Evolutionary conservation across 768 basidiomycete genomes (phyloP).

Genomic region (Dentipellis fragilis): DNA sequence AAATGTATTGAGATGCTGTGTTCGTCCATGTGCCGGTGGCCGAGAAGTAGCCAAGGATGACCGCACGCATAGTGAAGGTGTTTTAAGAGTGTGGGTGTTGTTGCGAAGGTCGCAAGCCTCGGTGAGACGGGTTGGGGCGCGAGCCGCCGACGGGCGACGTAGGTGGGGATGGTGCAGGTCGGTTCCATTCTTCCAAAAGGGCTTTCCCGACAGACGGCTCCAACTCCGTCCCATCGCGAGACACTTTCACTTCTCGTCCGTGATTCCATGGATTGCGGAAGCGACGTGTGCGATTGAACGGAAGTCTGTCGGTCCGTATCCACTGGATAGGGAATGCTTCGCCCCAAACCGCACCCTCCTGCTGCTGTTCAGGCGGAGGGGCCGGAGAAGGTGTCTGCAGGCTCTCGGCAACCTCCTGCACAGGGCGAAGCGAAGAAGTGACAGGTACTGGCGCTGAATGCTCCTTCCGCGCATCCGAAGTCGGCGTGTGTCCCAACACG

Average conservation of each 20-base stretch:
- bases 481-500: not conserved
- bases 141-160: constrained; percentile 10
- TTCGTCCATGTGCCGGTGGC: too few species aligned
- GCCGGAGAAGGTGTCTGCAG: not conserved
- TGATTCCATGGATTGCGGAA: constrained; percentile 92
- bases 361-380: not conserved
- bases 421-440: not conserved
- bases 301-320: constrained; percentile 59
- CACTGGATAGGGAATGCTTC: constrained; percentile 77
- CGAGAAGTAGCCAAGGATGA: too few species aligned
- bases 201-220: constrained; percentile 67
- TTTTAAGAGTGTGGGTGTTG: not conserved
- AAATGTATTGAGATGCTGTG: too few species aligned
- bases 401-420: not conserved
- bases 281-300: constrained; percentile 70
- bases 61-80: too few species aligned
- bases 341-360: constrained; percentile 44
- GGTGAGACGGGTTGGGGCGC: not conserved
- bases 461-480: not conserved
- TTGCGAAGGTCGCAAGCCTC: not conserved
- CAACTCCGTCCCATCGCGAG: constrained; percentile 85
- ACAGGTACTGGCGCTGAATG: not conserved
- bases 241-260: constrained; percentile 71
- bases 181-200: constrained; percentile 63
- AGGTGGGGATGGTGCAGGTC: constrained; percentile 16